Conservation (phyloP, 768 basidiomycete genomes). For the Mycena sanguinolenta region DNA sequence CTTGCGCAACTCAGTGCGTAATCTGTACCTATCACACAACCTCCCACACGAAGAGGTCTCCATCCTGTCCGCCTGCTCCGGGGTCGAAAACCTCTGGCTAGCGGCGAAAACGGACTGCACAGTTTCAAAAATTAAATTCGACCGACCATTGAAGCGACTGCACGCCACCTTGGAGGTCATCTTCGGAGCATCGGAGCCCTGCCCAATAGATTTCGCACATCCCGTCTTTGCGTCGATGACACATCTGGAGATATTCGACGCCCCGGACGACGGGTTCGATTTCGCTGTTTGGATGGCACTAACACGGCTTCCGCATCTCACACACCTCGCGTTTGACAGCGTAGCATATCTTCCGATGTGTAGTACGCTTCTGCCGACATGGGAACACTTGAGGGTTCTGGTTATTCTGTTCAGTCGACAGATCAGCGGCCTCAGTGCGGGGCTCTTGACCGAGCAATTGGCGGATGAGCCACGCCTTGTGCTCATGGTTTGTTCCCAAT, state of each 20-base stretch:
- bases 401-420: not conserved
- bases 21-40: too few relatives aligned
- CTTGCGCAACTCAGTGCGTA: too few relatives aligned
- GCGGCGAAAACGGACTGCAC: accelerated
- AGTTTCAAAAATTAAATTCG: too few relatives aligned
- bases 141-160: not conserved
- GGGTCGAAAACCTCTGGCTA: not conserved
- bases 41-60: too few relatives aligned
- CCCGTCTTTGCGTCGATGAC: not conserved
- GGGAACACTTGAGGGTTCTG: not conserved
- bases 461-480: not conserved
- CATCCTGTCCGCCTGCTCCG: not conserved
- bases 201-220: not conserved
- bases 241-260: conserved; percentile 1
- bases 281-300: not conserved
- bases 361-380: not conserved
- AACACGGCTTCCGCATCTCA: not conserved
- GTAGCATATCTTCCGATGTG: too few relatives aligned
- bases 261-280: too few relatives aligned
- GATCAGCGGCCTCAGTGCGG: too few relatives aligned
- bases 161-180: not conserved
- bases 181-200: too few relatives aligned
- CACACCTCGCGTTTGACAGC: conserved; percentile 3
- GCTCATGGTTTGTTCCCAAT: not conserved
- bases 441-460: too few relatives aligned